Evolutionary conservation across 192 early-diverging fungal species (phyloP), one percentile per base, ranked within the genome.

Genomic region (Kappamyces sp.): DNA sequence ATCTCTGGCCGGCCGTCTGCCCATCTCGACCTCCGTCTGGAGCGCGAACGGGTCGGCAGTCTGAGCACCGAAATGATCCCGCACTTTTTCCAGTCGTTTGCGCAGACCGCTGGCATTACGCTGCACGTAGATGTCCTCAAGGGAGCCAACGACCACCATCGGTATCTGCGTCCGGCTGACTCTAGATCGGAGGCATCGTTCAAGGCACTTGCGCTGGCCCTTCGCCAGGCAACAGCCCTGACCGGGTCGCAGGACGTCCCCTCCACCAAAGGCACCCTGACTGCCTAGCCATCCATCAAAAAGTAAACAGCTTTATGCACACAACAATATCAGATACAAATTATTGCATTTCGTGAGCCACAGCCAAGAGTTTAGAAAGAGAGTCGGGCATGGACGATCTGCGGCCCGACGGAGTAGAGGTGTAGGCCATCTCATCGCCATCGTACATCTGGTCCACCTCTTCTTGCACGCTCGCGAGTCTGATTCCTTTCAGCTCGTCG

Each of bases 51-150:
- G 75, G 80, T 99, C 38, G 95, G 96, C 1, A 65, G 77, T 4
- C 66, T 99, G 57, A 91, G 88, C 11, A 91, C 88, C 63, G 96
- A 99, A 66, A 99, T 99, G 96, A 90, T 99, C 62, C 95, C 96
- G 34, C 96, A 98, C 61, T 88, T 99, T 31, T 74, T 99, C 47
- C 76, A 88, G 64, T 90, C 87, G 32, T 97, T 99, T 81, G 90
- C 95, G 0, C 85, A 83, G 36, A 78, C 83, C 12, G 94, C 90
- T 4, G 91, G 91, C 4, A 87, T 99, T 49, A 99, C 96, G 2
- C 74, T 99, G 45, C 96, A 99, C 49, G 91, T 99, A 0, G 96
- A 99, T 76, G 86, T 87, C 30, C 65, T 99, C 11, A 90, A 91
- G 66, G 96, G 96, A 32, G 74, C 79, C 53, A 99, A 99, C 64